Percentiles rank a stretch among this genome's conserved stretches.
Evolutionary conservation across 805 yeast species (phyloP).

Genomic region (Metschnikowia baotianmanensis): DNA sequence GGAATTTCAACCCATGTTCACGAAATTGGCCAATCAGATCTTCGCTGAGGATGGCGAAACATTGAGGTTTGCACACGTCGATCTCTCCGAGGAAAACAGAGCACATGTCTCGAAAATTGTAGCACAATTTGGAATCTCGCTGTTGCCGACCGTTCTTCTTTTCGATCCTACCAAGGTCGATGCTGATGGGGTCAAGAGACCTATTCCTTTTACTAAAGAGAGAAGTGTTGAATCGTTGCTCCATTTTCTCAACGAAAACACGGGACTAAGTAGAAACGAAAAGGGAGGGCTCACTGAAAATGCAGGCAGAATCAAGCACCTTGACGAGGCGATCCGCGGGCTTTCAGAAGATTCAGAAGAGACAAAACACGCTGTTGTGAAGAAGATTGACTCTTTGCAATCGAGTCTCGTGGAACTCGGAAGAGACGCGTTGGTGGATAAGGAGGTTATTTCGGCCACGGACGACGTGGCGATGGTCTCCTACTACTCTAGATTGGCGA

Average conservation of each 20-base stretch:
- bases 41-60: conserved; percentile 35
- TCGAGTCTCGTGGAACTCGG: conserved; percentile 14
- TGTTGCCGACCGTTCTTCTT: conserved; percentile 56
- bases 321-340: conserved; percentile 20
- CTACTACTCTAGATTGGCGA: conserved; percentile 50
- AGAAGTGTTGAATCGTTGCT: conserved; percentile 23
- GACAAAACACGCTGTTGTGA: conserved; percentile 5
- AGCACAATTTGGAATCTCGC: conserved; percentile 36
- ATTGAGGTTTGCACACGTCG: conserved; percentile 40
- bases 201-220: conserved; percentile 28
- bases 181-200: conserved; percentile 26
- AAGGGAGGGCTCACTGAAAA: conserved; percentile 31
- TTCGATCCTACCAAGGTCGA: conserved; percentile 32
- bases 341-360: too few relatives aligned
- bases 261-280: conserved; percentile 28
- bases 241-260: conserved; percentile 26
- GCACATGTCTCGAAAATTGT: conserved; percentile 15
- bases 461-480: conserved; percentile 27
- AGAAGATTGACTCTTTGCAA: conserved; percentile 11
- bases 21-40: conserved; percentile 47
- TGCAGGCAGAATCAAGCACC: conserved; percentile 31
- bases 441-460: conserved; percentile 12
- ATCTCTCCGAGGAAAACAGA: conserved; percentile 12
- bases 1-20: conserved; percentile 50
- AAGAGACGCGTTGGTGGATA: conserved; percentile 12